These are phyloP conservation scores for Tubosaeta sp. DNA, from an alignment of 768 basidiomycete genomes.

Conservation along the genomic window DNA sequence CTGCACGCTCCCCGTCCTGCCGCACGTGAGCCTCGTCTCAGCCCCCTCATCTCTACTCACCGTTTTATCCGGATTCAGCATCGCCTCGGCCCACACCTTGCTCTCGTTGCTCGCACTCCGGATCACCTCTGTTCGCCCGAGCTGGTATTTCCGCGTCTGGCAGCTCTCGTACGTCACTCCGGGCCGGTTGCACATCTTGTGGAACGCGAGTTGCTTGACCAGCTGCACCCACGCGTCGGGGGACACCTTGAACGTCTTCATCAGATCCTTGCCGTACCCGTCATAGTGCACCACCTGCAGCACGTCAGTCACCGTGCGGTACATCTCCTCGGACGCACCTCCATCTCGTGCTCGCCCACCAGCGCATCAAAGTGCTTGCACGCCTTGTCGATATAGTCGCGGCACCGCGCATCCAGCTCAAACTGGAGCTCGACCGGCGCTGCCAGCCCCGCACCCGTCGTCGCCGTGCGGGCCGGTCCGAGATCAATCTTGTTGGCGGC, in stretches of 20 bases:
- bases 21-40: slow-evolving; percentile 2
- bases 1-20: slow-evolving; percentile 54
- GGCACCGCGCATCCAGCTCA: slow-evolving; percentile 52
- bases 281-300: slow-evolving; percentile 73
- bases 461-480: slow-evolving; percentile 43
- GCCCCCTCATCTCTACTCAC: slow-evolving; percentile 31
- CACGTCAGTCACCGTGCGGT: slow-evolving; percentile 7
- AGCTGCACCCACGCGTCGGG: slow-evolving; percentile 97
- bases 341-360: slow-evolving; percentile 74
- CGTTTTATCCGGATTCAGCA: slow-evolving; percentile 55
- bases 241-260: slow-evolving; percentile 78
- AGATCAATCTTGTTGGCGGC: slow-evolving; percentile 72
- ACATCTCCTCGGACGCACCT: slow-evolving; percentile 37
- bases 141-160: slow-evolving; percentile 89
- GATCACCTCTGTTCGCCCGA: slow-evolving; percentile 94
- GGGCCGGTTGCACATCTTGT: slow-evolving; percentile 72
- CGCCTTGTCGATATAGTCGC: slow-evolving; percentile 51
- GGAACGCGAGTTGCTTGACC: slow-evolving; percentile 93
- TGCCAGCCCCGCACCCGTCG: slow-evolving; percentile 41
- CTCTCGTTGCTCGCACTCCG: slow-evolving; percentile 78
- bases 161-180: slow-evolving; percentile 90
- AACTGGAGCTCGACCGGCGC: slow-evolving; percentile 69
- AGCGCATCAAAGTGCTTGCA: slow-evolving; percentile 70
- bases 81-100: slow-evolving; percentile 84
- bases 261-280: slow-evolving; percentile 82